phyloP scores from a whole-genome alignment of 176 grass and related monocot genomes.

The Cenchrus purpureus region DNA sequence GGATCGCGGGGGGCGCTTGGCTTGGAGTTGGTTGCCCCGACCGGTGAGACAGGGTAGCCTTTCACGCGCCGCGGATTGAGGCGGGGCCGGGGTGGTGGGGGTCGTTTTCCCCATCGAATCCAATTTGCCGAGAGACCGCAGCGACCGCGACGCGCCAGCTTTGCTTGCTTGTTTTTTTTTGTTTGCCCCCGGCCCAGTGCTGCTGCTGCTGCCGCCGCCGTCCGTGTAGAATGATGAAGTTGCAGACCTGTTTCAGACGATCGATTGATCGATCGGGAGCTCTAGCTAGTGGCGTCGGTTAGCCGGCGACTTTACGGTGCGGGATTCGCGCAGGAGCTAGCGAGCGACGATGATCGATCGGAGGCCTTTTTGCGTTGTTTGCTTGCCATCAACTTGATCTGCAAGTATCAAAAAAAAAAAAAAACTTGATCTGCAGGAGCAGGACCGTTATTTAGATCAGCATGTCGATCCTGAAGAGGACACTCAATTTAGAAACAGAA shows the following conservation, averaged over 20 bases:
- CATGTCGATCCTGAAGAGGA: too few species aligned
- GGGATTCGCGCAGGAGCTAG: not conserved
- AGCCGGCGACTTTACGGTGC: not conserved
- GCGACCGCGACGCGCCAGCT: conserved; percentile 1
- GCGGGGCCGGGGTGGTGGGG: not conserved
- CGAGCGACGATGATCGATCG: too few species aligned
- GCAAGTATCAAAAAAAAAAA: too few species aligned
- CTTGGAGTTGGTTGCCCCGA: not conserved
- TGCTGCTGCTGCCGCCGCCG: not conserved
- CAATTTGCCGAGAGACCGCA: not conserved
- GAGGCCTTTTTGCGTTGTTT: too few species aligned
- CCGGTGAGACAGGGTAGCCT: conserved; percentile 26
- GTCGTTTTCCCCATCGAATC: conserved; percentile 22
- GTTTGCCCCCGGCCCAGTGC: not conserved
- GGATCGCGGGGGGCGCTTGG: not conserved
- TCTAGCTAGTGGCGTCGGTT: not conserved
- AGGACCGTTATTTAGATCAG: too few species aligned
- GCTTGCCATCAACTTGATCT: too few species aligned
- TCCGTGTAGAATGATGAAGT: not conserved
- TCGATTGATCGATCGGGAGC: not conserved
- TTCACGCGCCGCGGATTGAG: not conserved
- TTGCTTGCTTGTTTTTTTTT: not conserved
- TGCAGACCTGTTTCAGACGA: not conserved
- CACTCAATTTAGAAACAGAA: too few species aligned
- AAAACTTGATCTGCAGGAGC: too few species aligned